Evolutionary conservation across 495 filamentous ascomycete genomes (phyloP), one percentile per base, ranked within the genome.

Genomic region (Lepidopterella palustris): DNA sequence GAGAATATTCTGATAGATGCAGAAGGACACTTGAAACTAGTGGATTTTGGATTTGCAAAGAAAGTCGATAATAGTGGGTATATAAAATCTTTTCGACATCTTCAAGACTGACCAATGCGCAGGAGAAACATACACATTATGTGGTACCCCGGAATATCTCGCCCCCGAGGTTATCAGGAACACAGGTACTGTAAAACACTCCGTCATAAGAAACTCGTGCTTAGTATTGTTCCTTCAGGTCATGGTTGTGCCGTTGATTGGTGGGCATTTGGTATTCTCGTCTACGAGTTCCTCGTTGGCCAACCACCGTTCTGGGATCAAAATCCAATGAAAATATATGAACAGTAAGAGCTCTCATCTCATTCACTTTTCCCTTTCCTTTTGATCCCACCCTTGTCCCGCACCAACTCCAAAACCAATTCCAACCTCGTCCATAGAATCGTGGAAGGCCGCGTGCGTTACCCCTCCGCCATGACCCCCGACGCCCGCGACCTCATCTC

Each of bases 41-140:
- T 97, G n/a, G 93, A 98, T 73, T 98, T 98, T 74, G 93, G 93
- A 0, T 97, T 98, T 70, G 93, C 93, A 27, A 97, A 97, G 77
- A 79, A 86, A 64, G 71, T 91, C 24, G 84, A 83, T 27, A 74
- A 79, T 60, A 73, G 82, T 84, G 70, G 63, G 79, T 75, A 24
- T 10, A 45, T 25, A 32, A 32, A 5, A n/a, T 15, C 13, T 54
- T 54, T n/a, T n/a, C 51, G n/a, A 5, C 31, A 25, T 28, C n/a
- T 28, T 47, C 10, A 42, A 4, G 54, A 27, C 25, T 57, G 5
- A 57, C 18, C 13, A 3, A 31, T 54, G 6, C 28, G n/a, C 47
- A 77, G 85, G 83, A 64, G 90, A 96, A 76, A 98, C 92, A 3
- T 97, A 97, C 71, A 98, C 93, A 5, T 81, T 97, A 2, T 97